phyloP scores from a whole-genome alignment of 495 filamentous ascomycete species.

The Melanomma pulvis-pyrius region DNA sequence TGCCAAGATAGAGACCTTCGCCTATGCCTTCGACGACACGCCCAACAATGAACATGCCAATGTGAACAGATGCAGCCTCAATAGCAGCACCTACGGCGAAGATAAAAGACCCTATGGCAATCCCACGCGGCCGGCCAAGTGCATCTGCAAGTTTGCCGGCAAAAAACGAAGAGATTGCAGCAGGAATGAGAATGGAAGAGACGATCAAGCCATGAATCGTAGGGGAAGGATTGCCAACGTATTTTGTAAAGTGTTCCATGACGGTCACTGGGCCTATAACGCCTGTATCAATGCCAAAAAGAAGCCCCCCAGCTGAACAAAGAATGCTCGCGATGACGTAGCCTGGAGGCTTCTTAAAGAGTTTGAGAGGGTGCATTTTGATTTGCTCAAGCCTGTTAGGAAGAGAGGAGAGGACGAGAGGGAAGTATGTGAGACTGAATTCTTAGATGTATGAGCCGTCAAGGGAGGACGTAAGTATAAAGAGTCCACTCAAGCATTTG shows the following conservation, averaged over 20 bases:
- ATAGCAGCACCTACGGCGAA: slow-evolving; percentile 60
- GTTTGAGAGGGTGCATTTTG: too few relatives aligned
- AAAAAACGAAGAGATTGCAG: slow-evolving; percentile 61
- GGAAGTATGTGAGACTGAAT: not conserved
- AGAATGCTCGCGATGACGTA: slow-evolving; percentile 1
- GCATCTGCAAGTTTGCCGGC: slow-evolving; percentile 62
- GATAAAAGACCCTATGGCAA: slow-evolving; percentile 57
- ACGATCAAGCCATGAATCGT: slow-evolving; percentile 62
- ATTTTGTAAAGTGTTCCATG: slow-evolving; percentile 57
- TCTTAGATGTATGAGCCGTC: not conserved
- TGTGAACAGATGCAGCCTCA: slow-evolving; percentile 48
- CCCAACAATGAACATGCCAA: slow-evolving; percentile 60
- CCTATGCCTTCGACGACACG: slow-evolving; percentile 60
- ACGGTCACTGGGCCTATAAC: slow-evolving; percentile 62
- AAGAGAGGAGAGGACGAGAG: too few relatives aligned
- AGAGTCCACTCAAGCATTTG: not conserved
- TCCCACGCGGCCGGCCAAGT: slow-evolving; percentile 54
- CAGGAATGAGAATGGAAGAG: slow-evolving; percentile 63
- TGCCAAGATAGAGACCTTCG: slow-evolving; percentile 62
- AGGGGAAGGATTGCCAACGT: slow-evolving; percentile 56
- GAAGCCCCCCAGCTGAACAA: slow-evolving; percentile 1
- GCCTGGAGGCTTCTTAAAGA: not conserved
- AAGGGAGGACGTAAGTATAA: not conserved
- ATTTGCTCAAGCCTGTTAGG: too few relatives aligned
- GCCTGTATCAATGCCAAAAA: slow-evolving; percentile 53